Base-by-base conservation (phyloP, 192 early-diverging fungal species). In the Linnemannia hyalina region DNA sequence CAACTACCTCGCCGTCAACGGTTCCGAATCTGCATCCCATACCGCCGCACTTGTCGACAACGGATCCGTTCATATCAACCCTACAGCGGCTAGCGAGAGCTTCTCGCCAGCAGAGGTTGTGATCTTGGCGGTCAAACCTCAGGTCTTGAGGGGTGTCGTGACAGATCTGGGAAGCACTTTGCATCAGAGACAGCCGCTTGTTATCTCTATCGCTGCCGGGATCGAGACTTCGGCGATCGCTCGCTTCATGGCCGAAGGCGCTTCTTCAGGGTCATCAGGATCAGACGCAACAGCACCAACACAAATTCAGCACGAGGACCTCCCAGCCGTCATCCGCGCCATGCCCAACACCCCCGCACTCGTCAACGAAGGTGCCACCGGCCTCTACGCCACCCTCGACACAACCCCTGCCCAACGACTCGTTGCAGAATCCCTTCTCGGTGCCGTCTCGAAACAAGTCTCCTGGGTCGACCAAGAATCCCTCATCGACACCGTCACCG, bases 301-400 rank as follows among this genome's bases (percentile, higher is more conserved):
- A 57, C n/a, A 26, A 32, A 70, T 85, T 29, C 81, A 77, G 23
- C 57, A 75, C 5, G 65, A 46, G 18, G 87, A 93, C 20, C 80
- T 99, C 35, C 84, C 84, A 23, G 76, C 84, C 4, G 76, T 86
- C 16, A 96, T 99, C 36, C 83, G 97, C 23, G 94, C 93, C 73
- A 99, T 99, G 97, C 97, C 97, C 80, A 99, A 99, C 80, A 99
- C 97, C n/a, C 97, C 97, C 38, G 94, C 97, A 6, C 87, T 99
- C 11, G 94, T 97, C 1, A 89, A 89, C 55, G 95, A 98, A 85
- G 98, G 98, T 26, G 98, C 98, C 1, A 90, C 96, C 7, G 98
- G 97, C 6, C 82, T 98, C 78, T 98, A 91, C 77, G 97, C 97
- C 1, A 91, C 93, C 23, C 60, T 76, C 2, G 87, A 78, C 0